Percentiles rank a stretch among this genome's conserved stretches.
These are phyloP conservation scores for Macroventuria anomochaeta DNA, from an alignment of 2,329 filamentous ascomycete species.

Conservation along the genomic window DNA sequence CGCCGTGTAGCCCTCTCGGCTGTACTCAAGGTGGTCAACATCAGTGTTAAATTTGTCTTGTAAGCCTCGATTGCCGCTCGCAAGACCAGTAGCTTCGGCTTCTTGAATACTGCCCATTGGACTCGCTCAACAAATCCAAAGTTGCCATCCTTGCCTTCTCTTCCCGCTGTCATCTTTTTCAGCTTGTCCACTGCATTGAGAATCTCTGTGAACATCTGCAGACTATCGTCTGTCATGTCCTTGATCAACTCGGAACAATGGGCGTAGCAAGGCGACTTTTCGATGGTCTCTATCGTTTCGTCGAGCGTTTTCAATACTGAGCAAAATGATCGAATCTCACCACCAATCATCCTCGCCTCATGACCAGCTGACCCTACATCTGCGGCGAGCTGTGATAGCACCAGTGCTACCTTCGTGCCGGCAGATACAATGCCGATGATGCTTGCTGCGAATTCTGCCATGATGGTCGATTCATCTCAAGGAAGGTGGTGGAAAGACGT, in stretches of 20 bases:
- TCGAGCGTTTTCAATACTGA: slow-evolving; percentile 27
- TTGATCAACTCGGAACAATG: slow-evolving; percentile 27
- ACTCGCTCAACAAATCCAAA: slow-evolving; percentile 20
- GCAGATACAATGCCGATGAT: slow-evolving; percentile 34
- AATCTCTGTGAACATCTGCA: slow-evolving; percentile 33
- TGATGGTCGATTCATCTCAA: not conserved
- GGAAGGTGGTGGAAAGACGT: not conserved
- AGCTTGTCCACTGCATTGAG: slow-evolving; percentile 20
- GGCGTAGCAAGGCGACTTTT: slow-evolving; percentile 24
- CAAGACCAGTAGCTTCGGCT: slow-evolving; percentile 26
- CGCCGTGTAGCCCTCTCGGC: slow-evolving; percentile 26
- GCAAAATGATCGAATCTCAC: slow-evolving; percentile 28
- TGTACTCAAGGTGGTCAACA: slow-evolving; percentile 30
- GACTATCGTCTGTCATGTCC: slow-evolving; percentile 25
- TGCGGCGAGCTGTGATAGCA: slow-evolving; percentile 28
- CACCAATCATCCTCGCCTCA: slow-evolving; percentile 30
- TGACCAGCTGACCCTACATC: slow-evolving; percentile 31
- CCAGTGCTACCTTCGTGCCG: slow-evolving; percentile 29
- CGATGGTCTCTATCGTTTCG: slow-evolving; percentile 21
- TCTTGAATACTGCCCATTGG: slow-evolving; percentile 30
- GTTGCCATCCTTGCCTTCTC: slow-evolving; percentile 25
- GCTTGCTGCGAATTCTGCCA: slow-evolving; percentile 32
- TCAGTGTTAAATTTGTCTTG: slow-evolving; percentile 29
- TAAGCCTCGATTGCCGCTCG: slow-evolving; percentile 31
- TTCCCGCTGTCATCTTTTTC: slow-evolving; percentile 20